These are phyloP conservation scores for Backusella macrospora DNA, from an alignment of 192 early-diverging fungal species.

Conservation along the genomic window DNA sequence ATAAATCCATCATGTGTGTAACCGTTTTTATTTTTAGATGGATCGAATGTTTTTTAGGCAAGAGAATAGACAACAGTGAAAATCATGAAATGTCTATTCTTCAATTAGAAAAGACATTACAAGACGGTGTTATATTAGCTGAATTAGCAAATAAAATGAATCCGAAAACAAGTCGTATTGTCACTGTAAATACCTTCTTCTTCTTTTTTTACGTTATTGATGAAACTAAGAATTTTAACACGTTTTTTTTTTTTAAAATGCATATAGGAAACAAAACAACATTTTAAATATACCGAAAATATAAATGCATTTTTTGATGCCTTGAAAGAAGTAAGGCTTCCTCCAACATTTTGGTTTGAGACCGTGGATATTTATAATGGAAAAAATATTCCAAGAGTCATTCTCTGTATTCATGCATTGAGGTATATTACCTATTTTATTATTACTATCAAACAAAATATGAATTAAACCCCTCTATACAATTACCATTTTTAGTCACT, in stretches of 20 bases:
- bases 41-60: constrained; percentile 92
- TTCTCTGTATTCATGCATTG: constrained; percentile 97
- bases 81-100: constrained; percentile 53
- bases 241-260: not conserved
- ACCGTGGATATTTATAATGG: constrained; percentile 97
- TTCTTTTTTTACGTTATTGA: not conserved
- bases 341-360: constrained; percentile 95
- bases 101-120: constrained; percentile 84
- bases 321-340: constrained; percentile 78
- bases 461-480: not conserved
- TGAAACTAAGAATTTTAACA: not conserved
- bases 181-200: constrained; percentile 65
- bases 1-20: not conserved
- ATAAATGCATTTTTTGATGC: constrained; percentile 92
- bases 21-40: constrained; percentile 57
- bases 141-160: constrained; percentile 85
- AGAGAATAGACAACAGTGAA: constrained; percentile 63
- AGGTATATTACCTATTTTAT: constrained; percentile 50
- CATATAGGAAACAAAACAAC: constrained; percentile 71
- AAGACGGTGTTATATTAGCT: constrained; percentile 93
- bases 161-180: constrained; percentile 84
- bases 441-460: not conserved
- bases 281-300: constrained; percentile 96
- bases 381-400: constrained; percentile 99
- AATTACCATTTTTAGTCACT: constrained; percentile 65